Percentiles rank a stretch among this genome's conserved stretches.
phyloP scores from a whole-genome alignment of 495 filamentous ascomycete species.

The Aspergillus sclerotioniger region DNA sequence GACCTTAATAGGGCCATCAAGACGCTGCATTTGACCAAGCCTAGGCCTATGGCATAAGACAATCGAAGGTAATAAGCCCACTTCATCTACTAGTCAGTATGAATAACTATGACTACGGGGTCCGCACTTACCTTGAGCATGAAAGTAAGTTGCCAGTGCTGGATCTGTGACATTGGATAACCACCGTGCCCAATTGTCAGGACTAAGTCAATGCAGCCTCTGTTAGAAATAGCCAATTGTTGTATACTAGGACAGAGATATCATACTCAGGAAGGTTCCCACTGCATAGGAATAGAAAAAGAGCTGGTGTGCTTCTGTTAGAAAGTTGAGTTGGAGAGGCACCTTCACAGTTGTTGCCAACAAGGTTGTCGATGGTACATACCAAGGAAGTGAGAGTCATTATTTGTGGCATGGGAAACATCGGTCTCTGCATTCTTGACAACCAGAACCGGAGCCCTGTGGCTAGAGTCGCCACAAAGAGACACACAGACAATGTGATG shows the following conservation, averaged over 20 bases:
- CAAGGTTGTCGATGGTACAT: background rate
- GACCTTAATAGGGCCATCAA: background rate
- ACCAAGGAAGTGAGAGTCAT: slow-evolving; percentile 1
- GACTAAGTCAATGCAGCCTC: background rate
- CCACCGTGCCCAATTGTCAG: slow-evolving; percentile 7
- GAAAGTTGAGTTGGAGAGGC: background rate
- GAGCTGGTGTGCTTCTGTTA: slow-evolving; percentile 1
- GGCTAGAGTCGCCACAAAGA: slow-evolving; percentile 7
- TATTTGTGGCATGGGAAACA: background rate
- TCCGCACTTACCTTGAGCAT: slow-evolving; percentile 3
- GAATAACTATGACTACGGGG: background rate
- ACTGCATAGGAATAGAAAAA: slow-evolving; percentile 7
- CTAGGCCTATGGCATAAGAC: background rate
- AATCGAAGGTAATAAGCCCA: slow-evolving; percentile 5
- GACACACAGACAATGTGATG: slow-evolving; percentile 6
- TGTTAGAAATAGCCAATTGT: background rate
- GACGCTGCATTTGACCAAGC: slow-evolving; percentile 4
- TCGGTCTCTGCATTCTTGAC: background rate
- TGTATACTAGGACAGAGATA: background rate
- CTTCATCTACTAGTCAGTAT: background rate
- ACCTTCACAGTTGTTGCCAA: background rate
- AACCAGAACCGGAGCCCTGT: slow-evolving; percentile 3
- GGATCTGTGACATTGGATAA: background rate
- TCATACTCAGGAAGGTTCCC: slow-evolving; percentile 5
- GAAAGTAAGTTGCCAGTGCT: slow-evolving; percentile 2